phyloP scores from a whole-genome alignment of 169 alveolate genomes.

The Cryptosporidium viatorum region DNA sequence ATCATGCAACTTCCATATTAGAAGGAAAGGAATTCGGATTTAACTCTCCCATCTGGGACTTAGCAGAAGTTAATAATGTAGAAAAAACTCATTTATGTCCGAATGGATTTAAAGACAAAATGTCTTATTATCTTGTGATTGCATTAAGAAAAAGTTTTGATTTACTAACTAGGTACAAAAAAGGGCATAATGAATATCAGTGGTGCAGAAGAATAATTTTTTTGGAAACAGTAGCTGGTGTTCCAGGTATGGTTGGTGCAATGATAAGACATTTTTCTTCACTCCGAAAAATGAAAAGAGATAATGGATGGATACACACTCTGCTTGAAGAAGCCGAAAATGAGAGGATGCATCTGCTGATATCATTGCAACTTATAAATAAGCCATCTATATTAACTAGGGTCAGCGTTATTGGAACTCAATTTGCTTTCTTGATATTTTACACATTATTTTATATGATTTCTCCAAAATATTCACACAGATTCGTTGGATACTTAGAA shows the following conservation, averaged over 20 bases:
- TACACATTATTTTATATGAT: constrained; percentile 78
- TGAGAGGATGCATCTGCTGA: constrained; percentile 82
- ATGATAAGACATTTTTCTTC: constrained; percentile 79
- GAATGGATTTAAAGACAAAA: constrained; percentile 77
- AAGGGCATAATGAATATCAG: constrained; percentile 69
- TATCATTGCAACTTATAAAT: constrained; percentile 76
- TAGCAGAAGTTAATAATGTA: constrained; percentile 76
- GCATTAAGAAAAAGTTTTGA: constrained; percentile 72
- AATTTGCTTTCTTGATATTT: constrained; percentile 79
- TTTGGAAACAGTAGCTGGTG: constrained; percentile 82
- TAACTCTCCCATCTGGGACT: constrained; percentile 77
- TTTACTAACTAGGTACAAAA: constrained; percentile 76
- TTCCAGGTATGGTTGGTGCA: constrained; percentile 83
- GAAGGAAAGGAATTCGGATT: background rate
- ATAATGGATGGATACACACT: constrained; percentile 83
- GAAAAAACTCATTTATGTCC: constrained; percentile 77
- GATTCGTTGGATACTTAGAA: constrained; percentile 84
- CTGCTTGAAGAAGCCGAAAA: constrained; percentile 84
- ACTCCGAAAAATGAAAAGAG: constrained; percentile 80
- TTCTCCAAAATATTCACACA: constrained; percentile 81
- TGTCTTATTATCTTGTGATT: constrained; percentile 78
- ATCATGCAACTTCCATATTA: background rate
- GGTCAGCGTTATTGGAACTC: constrained; percentile 79
- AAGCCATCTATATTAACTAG: constrained; percentile 76
- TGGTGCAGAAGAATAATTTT: constrained; percentile 80